phyloP scores from a whole-genome alignment of 345 rosid species.

The Eucalyptus marginata region DNA sequence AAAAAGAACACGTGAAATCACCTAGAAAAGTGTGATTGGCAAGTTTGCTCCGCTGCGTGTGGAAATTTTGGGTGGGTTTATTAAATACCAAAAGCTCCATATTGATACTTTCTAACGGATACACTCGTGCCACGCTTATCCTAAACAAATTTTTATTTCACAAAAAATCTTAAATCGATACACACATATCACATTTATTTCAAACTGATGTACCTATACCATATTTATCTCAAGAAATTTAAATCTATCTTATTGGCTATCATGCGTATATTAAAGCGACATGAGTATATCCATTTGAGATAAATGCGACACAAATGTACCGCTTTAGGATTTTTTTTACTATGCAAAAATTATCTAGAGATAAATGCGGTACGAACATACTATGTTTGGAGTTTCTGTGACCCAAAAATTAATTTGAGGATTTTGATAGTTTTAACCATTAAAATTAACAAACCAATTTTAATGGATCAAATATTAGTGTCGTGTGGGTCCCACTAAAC shows the following conservation, averaged over 20 bases:
- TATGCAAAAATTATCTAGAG: not conserved
- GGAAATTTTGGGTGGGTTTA: not conserved
- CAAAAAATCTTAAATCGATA: accelerated
- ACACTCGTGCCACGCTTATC: accelerated
- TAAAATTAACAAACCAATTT: not conserved
- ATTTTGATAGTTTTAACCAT: not conserved
- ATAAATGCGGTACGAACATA: not conserved
- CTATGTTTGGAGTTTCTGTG: not conserved
- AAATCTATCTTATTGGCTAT: no score
- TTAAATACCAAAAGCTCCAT: not conserved
- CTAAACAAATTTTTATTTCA: not conserved
- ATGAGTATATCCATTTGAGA: not conserved
- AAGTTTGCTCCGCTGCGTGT: not conserved
- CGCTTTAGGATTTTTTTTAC: accelerated
- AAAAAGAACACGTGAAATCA: not conserved
- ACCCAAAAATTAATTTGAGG: not conserved
- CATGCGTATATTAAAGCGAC: no score
- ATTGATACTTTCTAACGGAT: not conserved
- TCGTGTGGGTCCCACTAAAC: not conserved
- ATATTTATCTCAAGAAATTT: not conserved
- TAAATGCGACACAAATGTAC: accelerated
- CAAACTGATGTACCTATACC: accelerated
- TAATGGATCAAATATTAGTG: not conserved
- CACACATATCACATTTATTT: not conserved
- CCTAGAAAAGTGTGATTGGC: not conserved